Evolutionary conservation across 805 yeast species (phyloP).

Genomic region (Hanseniaspora meyeri): DNA sequence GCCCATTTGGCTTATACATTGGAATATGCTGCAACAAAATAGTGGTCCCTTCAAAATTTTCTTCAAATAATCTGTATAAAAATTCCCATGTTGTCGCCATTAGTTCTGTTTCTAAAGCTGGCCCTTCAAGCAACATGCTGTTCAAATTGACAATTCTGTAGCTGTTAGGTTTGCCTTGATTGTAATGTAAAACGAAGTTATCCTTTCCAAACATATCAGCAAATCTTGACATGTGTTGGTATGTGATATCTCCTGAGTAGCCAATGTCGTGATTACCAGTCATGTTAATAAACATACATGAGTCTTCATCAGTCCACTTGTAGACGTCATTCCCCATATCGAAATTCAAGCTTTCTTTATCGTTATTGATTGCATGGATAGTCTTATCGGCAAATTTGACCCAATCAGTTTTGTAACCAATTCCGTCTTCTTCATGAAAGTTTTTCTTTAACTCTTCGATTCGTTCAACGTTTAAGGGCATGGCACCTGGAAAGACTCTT

Average conservation of each 20-base stretch:
- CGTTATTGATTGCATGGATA: slow-evolving; percentile 15
- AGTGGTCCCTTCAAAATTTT: slow-evolving; percentile 63
- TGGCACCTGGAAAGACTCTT: slow-evolving; percentile 54
- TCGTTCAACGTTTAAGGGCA: slow-evolving; percentile 43
- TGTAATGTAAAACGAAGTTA: slow-evolving; percentile 67
- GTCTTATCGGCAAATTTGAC: slow-evolving; percentile 20
- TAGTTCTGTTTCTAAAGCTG: slow-evolving; percentile 66
- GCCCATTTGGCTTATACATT: slow-evolving; percentile 64
- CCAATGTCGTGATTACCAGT: slow-evolving; percentile 97
- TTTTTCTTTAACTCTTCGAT: slow-evolving; percentile 20
- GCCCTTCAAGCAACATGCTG: slow-evolving; percentile 77
- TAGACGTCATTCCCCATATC: slow-evolving; percentile 45
- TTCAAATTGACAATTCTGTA: slow-evolving; percentile 85
- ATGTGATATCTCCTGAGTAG: slow-evolving; percentile 85
- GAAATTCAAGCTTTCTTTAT: slow-evolving; percentile 26
- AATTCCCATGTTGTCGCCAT: slow-evolving; percentile 60
- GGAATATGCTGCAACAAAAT: slow-evolving; percentile 83
- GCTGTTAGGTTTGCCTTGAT: slow-evolving; percentile 49
- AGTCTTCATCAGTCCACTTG: slow-evolving; percentile 49
- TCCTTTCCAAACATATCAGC: slow-evolving; percentile 65
- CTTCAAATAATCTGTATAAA: slow-evolving; percentile 43
- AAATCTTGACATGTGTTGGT: slow-evolving; percentile 79
- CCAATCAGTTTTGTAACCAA: slow-evolving; percentile 24
- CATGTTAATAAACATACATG: slow-evolving; percentile 65
- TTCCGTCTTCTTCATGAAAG: slow-evolving; percentile 24